Evolutionary conservation across 495 filamentous ascomycete species (phyloP), one percentile per base, ranked within the genome.

Genomic region (Penicillium ucsense): DNA sequence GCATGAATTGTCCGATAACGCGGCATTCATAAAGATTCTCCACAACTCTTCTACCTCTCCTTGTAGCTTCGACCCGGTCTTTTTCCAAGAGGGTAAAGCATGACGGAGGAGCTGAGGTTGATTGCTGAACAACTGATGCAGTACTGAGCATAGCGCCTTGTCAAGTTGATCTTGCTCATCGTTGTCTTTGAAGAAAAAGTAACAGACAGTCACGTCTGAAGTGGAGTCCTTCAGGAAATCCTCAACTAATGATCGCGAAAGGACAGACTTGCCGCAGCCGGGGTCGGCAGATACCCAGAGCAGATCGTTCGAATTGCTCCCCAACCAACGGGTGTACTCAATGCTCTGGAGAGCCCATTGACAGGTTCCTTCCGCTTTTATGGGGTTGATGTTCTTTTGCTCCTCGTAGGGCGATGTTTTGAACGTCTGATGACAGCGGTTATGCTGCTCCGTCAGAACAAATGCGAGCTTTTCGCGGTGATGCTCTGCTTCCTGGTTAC

Each of bases 151-250:
- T 5, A 75, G 52, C 35, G 64, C 66, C 12, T 42, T 49, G 20
- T 43, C 46, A 31, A 62, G 57, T 41, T 36, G 47, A 30, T 66
- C 64, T 43, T 69, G 66, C 11, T 63, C 49, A 8, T 66, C 53
- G 11, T 63, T 56, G 10, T 73, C 69, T 41, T 71, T 70, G 52
- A 72, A 75, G 42, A 75, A 76, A 44, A 75, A 74, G 51, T 70
- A 72, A 46, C 64, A 73, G 8, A 70, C 38, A 12, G 51, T 54
- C n/a, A 51, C 49, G 30, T 43, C 38, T 6, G 46, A 28, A 35
- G 20, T 10, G 2, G 43, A 33, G 11, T 3, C 31, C 11, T 50
- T 38, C 6, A 62, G 47, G 44, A 53, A 38, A 20, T 58, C 31
- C 31, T 72, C 63, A 4, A 69, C 53, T 4, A 73, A 55, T 10